A percentile compares a stretch with the other conserved stretches of the same genome.
These are phyloP conservation scores for Aspergillus thermomutatus DNA, from an alignment of 2,329 filamentous ascomycete genomes.

Conservation along the genomic window DNA sequence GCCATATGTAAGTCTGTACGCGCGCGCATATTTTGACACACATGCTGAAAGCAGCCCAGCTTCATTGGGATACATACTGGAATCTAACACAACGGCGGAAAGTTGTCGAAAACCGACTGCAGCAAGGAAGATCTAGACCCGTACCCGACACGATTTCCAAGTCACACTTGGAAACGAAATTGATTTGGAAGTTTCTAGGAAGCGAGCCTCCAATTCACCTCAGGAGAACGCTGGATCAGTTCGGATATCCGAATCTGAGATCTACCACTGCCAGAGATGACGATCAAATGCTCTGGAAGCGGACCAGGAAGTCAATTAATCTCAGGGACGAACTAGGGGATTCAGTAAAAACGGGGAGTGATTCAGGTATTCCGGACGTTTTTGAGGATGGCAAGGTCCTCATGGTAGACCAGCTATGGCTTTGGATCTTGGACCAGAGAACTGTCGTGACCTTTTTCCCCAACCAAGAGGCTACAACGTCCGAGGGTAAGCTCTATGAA, in stretches of 20 bases:
- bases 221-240: slow-evolving; percentile 62
- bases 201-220: slow-evolving; percentile 61
- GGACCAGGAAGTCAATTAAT: slow-evolving; percentile 52
- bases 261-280: slow-evolving; percentile 61
- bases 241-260: slow-evolving; percentile 58
- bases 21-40: not conserved
- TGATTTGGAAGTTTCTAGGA: slow-evolving; percentile 62
- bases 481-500: slow-evolving; percentile 32
- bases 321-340: slow-evolving; percentile 41
- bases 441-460: slow-evolving; percentile 35
- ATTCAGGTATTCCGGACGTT: slow-evolving; percentile 9
- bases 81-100: slow-evolving; percentile 56
- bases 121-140: slow-evolving; percentile 54
- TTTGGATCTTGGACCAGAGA: slow-evolving; percentile 43
- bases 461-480: slow-evolving; percentile 32
- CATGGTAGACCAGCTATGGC: slow-evolving; percentile 67
- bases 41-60: slow-evolving; percentile 27
- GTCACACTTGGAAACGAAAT: slow-evolving; percentile 54
- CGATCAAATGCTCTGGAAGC: slow-evolving; percentile 66
- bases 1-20: slow-evolving; percentile 25
- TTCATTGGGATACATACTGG: slow-evolving; percentile 64
- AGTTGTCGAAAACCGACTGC: slow-evolving; percentile 51
- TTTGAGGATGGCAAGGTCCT: slow-evolving; percentile 48
- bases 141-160: slow-evolving; percentile 54
- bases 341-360: slow-evolving; percentile 30